phyloP scores from a whole-genome alignment of 139 green algal genomes.

The Chlorella vulgaris region DNA sequence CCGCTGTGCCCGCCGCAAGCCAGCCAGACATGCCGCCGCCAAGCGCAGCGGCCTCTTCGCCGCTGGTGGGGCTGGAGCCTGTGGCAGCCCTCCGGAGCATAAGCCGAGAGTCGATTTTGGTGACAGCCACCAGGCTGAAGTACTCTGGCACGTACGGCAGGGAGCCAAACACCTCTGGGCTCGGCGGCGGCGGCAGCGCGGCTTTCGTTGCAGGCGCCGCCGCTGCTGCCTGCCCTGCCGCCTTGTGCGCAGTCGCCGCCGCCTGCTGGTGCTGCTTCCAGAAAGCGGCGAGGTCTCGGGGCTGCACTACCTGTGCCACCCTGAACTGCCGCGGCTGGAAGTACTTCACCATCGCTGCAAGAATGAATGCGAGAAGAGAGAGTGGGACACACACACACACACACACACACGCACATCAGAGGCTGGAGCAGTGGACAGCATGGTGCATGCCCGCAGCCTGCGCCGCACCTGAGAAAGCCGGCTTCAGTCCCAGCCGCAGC shows the following conservation, averaged over 20 bases:
- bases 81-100: conserved; percentile 6
- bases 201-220: not conserved
- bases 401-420: too few species aligned
- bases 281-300: not conserved
- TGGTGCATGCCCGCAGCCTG: not conserved
- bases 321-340: conserved; percentile 24
- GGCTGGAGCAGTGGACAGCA: too few species aligned
- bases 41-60: not conserved
- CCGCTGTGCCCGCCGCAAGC: not conserved
- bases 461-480: not conserved
- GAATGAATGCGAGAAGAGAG: too few species aligned
- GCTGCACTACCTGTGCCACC: not conserved
- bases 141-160: conserved; percentile 8
- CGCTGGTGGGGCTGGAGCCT: not conserved
- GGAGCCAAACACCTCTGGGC: not conserved
- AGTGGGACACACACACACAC: too few species aligned
- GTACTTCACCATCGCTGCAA: conserved; percentile 16
- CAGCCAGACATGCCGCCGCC: not conserved
- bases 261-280: conserved; percentile 2
- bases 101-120: conserved; percentile 13
- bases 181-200: not conserved
- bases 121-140: not conserved
- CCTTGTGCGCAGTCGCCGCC: not conserved
- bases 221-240: not conserved
- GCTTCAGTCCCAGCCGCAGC: conserved; percentile 10